Base-by-base conservation (phyloP, 2,329 filamentous ascomycete species). In the Metarhizium rileyi region DNA sequence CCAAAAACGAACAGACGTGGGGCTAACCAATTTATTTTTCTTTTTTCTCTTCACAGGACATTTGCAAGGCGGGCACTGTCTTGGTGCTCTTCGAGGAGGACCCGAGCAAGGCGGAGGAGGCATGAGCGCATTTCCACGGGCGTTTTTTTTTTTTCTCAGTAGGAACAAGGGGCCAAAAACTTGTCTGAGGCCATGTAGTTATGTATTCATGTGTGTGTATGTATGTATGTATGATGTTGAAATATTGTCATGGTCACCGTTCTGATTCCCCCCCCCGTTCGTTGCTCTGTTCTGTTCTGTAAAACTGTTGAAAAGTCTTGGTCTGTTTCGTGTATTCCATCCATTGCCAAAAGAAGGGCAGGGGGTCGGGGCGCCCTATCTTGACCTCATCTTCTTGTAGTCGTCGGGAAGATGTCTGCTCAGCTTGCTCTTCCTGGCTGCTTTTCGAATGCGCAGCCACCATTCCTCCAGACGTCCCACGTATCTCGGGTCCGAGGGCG, bases 21-120 rank as follows among this genome's bases (percentile, higher is more conserved):
- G n/a, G 16, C 54, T 62, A 57, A 60, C 53, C 46, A 36, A n/a
- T 26, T 18, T 5, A 20, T 46, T 25, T 36, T 46, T 7, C 7
- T 36, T 46, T 18, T 8, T 46, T 28, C 35, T 35, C 2, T 26
- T 28, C 44, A 45, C 56, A 86, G 81, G 86, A 89, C 59, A 86
- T 88, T 58, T 89, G 86, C 66, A 87, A 87, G 64, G 84, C 84
- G 5, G 86, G 86, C 6, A 88, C 84, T 4, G 77, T 86, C 6
- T 68, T 90, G 44, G 86, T 90, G 4, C 71, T 87, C 43, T 90
- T 90, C 59, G 83, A 86, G 60, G 81, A 80, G 53, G 62, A 59
- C 1, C 58, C 68, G 35, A 55, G 40, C 41, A 59, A 61, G 49
- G n/a, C n/a, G n/a, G 60, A 61, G 16, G 61, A 55, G 46, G 59